phyloP scores from a whole-genome alignment of 768 basidiomycete species.

The Mrakia blollopis region DNA sequence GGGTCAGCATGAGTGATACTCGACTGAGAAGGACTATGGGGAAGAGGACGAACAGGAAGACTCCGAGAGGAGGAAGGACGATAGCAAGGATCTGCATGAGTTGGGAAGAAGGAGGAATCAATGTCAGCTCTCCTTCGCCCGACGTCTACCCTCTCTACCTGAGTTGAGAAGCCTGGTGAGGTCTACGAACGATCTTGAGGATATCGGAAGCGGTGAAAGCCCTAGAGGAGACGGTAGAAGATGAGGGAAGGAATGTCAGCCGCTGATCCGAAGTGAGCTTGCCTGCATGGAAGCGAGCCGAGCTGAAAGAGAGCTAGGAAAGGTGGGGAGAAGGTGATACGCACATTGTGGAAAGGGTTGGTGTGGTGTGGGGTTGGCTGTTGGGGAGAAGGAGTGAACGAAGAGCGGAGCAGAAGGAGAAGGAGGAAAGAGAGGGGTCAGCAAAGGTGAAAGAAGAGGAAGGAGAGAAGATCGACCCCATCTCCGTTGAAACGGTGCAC shows the following conservation, averaged over 20 bases:
- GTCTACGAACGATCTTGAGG: slow-evolving; percentile 16
- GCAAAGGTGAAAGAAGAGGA: not conserved
- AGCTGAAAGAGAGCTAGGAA: not conserved
- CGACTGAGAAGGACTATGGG: too few relatives aligned
- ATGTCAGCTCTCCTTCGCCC: not conserved
- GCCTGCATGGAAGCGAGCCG: not conserved
- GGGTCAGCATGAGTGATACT: too few relatives aligned
- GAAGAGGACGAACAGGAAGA: slow-evolving; percentile 17
- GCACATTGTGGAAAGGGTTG: not conserved
- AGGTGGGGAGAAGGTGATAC: not conserved
- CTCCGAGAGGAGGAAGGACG: slow-evolving; percentile 27
- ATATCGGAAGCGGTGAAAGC: slow-evolving; percentile 22
- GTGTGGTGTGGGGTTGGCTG: not conserved
- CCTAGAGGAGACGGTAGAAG: not conserved
- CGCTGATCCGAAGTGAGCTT: not conserved
- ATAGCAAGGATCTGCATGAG: slow-evolving; percentile 17
- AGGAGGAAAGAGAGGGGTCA: not conserved
- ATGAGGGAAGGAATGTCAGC: not conserved
- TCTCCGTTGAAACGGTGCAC: not conserved
- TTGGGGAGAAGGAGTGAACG: not conserved
- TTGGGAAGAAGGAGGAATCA: not conserved
- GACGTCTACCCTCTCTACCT: too few relatives aligned
- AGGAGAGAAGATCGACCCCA: not conserved
- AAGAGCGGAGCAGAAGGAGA: not conserved
- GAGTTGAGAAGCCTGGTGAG: not conserved